Conservation (phyloP, 257 asterid species). For the Eucommia ulmoides region DNA sequence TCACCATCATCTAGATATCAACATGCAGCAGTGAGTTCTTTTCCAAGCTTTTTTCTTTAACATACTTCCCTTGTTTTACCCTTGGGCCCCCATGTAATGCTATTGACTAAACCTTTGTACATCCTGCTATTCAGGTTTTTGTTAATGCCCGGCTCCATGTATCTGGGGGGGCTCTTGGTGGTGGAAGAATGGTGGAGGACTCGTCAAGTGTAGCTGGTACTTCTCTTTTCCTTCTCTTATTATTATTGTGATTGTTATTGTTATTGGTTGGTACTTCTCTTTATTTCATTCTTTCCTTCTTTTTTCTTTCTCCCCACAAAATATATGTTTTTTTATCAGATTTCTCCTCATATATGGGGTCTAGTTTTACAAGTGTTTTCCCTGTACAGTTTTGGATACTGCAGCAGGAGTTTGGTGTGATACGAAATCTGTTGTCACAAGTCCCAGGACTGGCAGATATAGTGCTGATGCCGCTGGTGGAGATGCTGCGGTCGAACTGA, state of each 20-base stretch:
- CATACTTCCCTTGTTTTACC: not conserved
- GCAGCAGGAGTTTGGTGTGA: conserved; percentile 99
- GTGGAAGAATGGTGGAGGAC: conserved; percentile 99
- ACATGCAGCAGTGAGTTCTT: conserved; percentile 82
- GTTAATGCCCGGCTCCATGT: conserved; percentile 98
- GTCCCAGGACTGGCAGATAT: conserved; percentile 90
- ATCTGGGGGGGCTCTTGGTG: conserved; percentile 99
- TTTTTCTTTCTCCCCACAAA: too few species aligned
- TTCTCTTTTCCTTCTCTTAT: too few species aligned
- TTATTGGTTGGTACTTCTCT: too few species aligned
- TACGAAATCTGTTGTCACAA: conserved; percentile 85
- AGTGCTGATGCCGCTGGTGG: conserved; percentile 99
- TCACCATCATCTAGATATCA: conserved; percentile 98
- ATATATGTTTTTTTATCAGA: too few species aligned
- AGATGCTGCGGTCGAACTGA: conserved; percentile 96
- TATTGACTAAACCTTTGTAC: not conserved
- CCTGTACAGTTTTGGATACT: conserved; percentile 73
- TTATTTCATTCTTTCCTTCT: too few species aligned
- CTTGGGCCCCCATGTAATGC: too few species aligned
- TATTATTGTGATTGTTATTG: too few species aligned
- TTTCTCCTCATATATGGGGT: too few species aligned
- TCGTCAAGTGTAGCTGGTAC: conserved; percentile 98
- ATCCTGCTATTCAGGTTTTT: conserved; percentile 52
- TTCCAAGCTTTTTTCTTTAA: conserved; percentile 1
- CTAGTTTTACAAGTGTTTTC: too few species aligned